Conservation (phyloP, 805 yeast genomes). For the Candida cerambycidarum region DNA sequence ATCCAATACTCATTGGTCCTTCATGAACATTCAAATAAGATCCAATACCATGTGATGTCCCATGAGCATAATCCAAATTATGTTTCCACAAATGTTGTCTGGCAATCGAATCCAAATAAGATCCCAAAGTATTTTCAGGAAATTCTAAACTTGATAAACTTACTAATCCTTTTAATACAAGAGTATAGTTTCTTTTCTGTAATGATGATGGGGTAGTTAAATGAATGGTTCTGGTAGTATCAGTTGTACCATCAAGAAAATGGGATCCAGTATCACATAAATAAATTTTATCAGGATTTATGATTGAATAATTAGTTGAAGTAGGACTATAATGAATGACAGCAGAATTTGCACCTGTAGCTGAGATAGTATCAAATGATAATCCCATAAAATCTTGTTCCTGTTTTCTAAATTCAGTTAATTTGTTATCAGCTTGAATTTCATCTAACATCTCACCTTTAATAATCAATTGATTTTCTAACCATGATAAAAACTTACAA, state of each 20-base stretch:
- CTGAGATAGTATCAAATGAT: conserved; percentile 72
- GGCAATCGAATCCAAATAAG: conserved; percentile 55
- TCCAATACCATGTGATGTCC: conserved; percentile 69
- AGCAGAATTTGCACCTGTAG: conserved; percentile 77
- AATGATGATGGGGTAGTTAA: conserved; percentile 47
- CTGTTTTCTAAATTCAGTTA: conserved; percentile 34
- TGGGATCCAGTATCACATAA: conserved; percentile 92
- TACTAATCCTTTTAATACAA: conserved; percentile 59
- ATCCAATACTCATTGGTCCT: conserved; percentile 63
- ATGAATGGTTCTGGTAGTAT: conserved; percentile 61
- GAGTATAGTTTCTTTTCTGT: conserved; percentile 51
- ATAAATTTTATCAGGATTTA: conserved; percentile 63
- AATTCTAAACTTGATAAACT: conserved; percentile 49
- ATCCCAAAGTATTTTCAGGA: conserved; percentile 57
- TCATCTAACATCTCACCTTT: conserved; percentile 50
- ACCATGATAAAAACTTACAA: conserved; percentile 55
- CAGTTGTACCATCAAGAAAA: conserved; percentile 82
- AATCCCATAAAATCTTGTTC: conserved; percentile 57
- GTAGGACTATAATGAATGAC: conserved; percentile 72
- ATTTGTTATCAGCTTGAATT: conserved; percentile 55
- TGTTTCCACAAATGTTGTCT: conserved; percentile 57
- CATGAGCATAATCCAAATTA: conserved; percentile 61
- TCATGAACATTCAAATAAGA: conserved; percentile 61
- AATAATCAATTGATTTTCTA: conserved; percentile 50
- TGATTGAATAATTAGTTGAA: conserved; percentile 40